These are phyloP conservation scores for Nothomitra cinnamomea DNA, from an alignment of 2,329 filamentous ascomycete species.

Conservation along the genomic window DNA sequence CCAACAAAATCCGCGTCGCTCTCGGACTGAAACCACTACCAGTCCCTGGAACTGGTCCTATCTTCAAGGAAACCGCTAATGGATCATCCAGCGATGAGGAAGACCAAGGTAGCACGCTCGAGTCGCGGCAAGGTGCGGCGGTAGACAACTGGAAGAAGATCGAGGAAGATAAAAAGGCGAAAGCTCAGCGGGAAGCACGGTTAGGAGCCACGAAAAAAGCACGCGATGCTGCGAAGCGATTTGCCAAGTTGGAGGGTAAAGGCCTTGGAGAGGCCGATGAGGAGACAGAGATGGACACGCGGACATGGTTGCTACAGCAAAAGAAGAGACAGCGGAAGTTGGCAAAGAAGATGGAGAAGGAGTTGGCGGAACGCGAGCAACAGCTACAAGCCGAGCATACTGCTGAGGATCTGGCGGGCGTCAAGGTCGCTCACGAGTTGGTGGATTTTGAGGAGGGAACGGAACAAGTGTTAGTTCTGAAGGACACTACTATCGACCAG, in stretches of 20 bases:
- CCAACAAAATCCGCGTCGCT: conserved; percentile 76
- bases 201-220: conserved; percentile 75
- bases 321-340: conserved; percentile 94
- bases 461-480: conserved; percentile 86
- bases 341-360: conserved; percentile 51
- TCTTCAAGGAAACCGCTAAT: conserved; percentile 34
- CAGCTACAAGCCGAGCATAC: conserved; percentile 59
- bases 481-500: conserved; percentile 72
- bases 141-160: conserved; percentile 59
- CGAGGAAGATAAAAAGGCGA: conserved; percentile 53
- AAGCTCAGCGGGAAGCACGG: conserved; percentile 61
- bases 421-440: conserved; percentile 82
- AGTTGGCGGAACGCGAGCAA: conserved; percentile 51
- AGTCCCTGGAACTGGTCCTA: conserved; percentile 50
- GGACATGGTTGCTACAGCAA: conserved; percentile 70
- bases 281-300: conserved; percentile 48
- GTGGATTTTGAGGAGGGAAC: conserved; percentile 62
- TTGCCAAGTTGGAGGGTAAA: conserved; percentile 60
- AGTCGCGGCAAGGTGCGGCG: conserved; percentile 55
- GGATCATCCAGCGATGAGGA: conserved; percentile 32
- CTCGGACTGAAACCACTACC: conserved; percentile 83
- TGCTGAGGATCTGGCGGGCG: conserved; percentile 68
- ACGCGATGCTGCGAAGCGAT: conserved; percentile 64
- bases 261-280: conserved; percentile 63
- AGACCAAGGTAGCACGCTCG: conserved; percentile 66